Conservation (phyloP, 495 filamentous ascomycete genomes). For the Hyaloscypha finlandica region DNA sequence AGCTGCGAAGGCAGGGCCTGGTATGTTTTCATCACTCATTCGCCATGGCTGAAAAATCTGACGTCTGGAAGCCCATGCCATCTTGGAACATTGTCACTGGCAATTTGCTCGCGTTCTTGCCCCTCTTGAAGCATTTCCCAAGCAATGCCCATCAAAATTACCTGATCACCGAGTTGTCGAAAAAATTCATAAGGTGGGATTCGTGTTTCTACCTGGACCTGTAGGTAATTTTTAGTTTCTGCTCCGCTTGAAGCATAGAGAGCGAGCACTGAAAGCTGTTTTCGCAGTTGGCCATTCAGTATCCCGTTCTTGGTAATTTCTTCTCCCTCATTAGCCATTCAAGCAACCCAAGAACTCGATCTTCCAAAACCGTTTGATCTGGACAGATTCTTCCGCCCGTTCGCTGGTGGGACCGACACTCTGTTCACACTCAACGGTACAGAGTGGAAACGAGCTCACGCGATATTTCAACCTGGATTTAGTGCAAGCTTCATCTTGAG, state of each 20-base stretch:
- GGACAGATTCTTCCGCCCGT: slow-evolving; percentile 27
- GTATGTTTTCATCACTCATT: not conserved
- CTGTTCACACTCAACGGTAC: slow-evolving; percentile 23
- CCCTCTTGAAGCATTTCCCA: slow-evolving; percentile 3
- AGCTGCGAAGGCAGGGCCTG: slow-evolving; percentile 1
- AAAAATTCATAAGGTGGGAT: slow-evolving; percentile 8
- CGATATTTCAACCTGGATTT: slow-evolving; percentile 32
- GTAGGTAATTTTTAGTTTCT: not conserved
- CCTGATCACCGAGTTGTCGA: slow-evolving; percentile 9
- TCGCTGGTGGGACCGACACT: slow-evolving; percentile 9
- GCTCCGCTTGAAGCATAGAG: not conserved
- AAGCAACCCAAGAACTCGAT: slow-evolving; percentile 20
- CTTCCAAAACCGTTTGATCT: slow-evolving; percentile 27
- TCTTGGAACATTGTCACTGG: slow-evolving; percentile 9
- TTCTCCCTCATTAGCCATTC: slow-evolving; percentile 30
- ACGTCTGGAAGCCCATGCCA: slow-evolving; percentile 14
- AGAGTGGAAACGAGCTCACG: slow-evolving; percentile 42
- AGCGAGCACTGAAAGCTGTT: not conserved
- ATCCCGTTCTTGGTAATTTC: slow-evolving; percentile 24
- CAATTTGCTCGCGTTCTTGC: slow-evolving; percentile 8
- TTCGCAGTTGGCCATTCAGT: slow-evolving; percentile 27
- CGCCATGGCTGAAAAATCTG: not conserved
- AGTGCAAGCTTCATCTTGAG: slow-evolving; percentile 37
- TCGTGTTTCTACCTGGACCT: slow-evolving; percentile 31
- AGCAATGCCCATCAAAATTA: slow-evolving; percentile 12